A percentile compares a stretch with the other conserved stretches of the same genome.
phyloP scores from a whole-genome alignment of 495 filamentous ascomycete species.

The Podospora appendiculata region DNA sequence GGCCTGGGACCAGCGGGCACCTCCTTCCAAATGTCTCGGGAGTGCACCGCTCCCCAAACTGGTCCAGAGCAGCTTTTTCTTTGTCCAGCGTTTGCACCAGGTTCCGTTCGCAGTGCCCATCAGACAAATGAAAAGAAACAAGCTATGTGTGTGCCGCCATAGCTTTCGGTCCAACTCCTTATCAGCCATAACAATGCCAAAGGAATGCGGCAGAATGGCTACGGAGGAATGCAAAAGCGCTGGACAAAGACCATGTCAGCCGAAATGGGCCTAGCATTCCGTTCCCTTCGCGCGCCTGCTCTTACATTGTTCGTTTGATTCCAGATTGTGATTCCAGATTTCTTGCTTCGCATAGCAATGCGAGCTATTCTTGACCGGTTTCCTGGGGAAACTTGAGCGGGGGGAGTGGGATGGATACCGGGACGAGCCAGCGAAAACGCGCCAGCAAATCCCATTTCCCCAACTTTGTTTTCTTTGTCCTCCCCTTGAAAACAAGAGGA shows the following conservation, averaged over 20 bases:
- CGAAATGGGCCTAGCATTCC: conserved; percentile 23
- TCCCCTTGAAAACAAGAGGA: neutral
- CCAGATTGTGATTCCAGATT: no score
- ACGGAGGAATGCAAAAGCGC: conserved; percentile 7
- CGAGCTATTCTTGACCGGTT: no score
- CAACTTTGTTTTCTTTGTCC: neutral
- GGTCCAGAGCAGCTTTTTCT: conserved; percentile 12
- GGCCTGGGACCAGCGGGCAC: neutral
- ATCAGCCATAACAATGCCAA: conserved; percentile 17
- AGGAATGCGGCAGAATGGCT: conserved; percentile 18
- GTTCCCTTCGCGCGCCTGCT: conserved; percentile 4
- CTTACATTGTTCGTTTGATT: conserved; percentile 2
- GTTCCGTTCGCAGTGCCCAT: conserved; percentile 25
- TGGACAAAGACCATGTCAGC: conserved; percentile 36
- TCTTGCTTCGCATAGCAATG: no score
- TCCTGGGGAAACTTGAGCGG: neutral
- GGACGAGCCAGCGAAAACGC: neutral
- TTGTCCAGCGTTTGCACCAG: conserved; percentile 31
- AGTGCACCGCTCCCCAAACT: conserved; percentile 27
- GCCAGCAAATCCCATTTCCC: neutral
- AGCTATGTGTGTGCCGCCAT: conserved; percentile 11
- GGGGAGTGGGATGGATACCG: neutral
- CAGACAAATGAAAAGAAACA: conserved; percentile 2
- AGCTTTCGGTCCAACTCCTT: neutral
- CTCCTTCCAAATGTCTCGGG: conserved; percentile 31